A percentile compares a stretch with the other conserved stretches of the same genome.
These are phyloP conservation scores for Phytophthora megakarya DNA, from an alignment of 352 stramenopile species.

Conservation along the genomic window DNA sequence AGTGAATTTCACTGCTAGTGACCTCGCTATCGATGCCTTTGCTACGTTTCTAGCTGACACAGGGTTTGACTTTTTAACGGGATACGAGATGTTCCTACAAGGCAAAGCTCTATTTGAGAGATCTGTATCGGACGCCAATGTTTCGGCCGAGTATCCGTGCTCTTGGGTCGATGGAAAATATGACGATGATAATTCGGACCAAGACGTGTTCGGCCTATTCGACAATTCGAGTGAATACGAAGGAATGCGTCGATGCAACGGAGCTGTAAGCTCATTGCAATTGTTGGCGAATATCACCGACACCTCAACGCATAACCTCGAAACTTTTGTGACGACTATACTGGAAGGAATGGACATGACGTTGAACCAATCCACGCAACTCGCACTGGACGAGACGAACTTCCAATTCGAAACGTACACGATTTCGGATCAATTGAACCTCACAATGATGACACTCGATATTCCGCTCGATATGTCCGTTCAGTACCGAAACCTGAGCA, in stretches of 20 bases:
- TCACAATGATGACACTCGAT: constrained; percentile 46
- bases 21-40: constrained; percentile 14
- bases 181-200: constrained; percentile 16
- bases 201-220: constrained; percentile 21
- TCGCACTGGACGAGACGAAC: constrained; percentile 27
- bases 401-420: constrained; percentile 41
- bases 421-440: constrained; percentile 39
- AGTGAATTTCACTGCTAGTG: constrained; percentile 19
- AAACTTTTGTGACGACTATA: constrained; percentile 27
- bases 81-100: constrained; percentile 50
- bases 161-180: constrained; percentile 31
- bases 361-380: constrained; percentile 19
- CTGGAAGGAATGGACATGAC: constrained; percentile 37
- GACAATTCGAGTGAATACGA: constrained; percentile 29
- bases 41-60: constrained; percentile 21
- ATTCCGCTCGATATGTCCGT: constrained; percentile 30
- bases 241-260: constrained; percentile 35
- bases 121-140: constrained; percentile 42
- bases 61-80: constrained; percentile 29
- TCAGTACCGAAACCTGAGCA: constrained; percentile 37
- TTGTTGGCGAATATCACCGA: constrained; percentile 32
- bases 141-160: constrained; percentile 38
- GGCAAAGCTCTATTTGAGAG: constrained; percentile 48
- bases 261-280: constrained; percentile 38
- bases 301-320: constrained; percentile 31